Base-by-base conservation (phyloP, 768 basidiomycete genomes). In the Mycena albidolilacea region DNA sequence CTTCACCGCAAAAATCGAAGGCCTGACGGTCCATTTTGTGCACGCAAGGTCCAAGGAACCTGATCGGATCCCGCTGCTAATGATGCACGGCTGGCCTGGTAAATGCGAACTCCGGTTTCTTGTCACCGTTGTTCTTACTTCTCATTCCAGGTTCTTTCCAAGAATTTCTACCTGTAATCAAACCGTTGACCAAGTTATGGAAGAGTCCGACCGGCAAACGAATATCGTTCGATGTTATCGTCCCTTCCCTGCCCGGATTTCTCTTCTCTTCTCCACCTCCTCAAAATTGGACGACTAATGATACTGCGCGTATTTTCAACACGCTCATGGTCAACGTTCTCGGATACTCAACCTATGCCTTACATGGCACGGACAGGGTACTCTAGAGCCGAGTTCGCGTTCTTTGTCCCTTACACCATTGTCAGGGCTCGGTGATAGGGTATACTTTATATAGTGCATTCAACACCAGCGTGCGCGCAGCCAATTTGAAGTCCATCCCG, bases 251-350 rank as follows among this genome's bases (percentile, higher is more conserved):
- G 12, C 77, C 78, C 7, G 78, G 78, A 4, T 78, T 75, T 62
- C 62, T 68, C 52, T 77, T 76, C 54, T 76, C 75, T 35, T 72
- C 75, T 3, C 73, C 77, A 15, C 73, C 75, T 2, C 64, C 66
- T 9, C 54, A 68, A 43, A 71, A 72, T 72, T 71, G 70, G 70
- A 77, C 44, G 7, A 70, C 71, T 9, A 67, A 50, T 15, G 79
- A 81, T 60, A 79, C 73, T 43, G 80, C 80, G 3, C 70, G 77
- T n/a, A 48, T 79, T 17, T 80, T 77, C 66, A 75, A 81, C 64
- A 78, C 73, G 4, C 75, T 81, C 15, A 79, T 81, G 79, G 72
- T 71, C 8, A 74, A 78, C n/a, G 76, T 80, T 14, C 76, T 81
- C 11, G 76, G 75, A 19, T 80, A 81, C 67, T 61, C 71, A 30